Conservation (phyloP, 1,284 basidiomycete genomes). For the Wallemia ichthyophaga region DNA sequence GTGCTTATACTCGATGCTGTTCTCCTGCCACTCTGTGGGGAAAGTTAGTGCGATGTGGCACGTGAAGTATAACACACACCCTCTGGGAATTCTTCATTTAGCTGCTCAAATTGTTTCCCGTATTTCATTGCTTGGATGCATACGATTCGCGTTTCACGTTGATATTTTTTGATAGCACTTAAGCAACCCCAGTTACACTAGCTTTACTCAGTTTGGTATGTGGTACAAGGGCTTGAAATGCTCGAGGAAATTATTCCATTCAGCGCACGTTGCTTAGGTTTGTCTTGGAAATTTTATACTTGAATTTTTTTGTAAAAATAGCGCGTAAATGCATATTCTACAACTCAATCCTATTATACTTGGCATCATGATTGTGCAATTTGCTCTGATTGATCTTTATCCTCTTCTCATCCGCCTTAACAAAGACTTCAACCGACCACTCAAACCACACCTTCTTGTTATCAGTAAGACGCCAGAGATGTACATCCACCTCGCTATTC, state of each 20-base stretch:
- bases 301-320: too few relatives aligned
- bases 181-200: too few relatives aligned
- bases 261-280: background rate
- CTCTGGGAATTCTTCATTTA: background rate
- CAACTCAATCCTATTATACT: conserved; percentile 73
- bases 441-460: conserved; percentile 87
- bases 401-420: conserved; percentile 22
- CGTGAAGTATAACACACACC: background rate
- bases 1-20: background rate
- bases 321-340: conserved; percentile 10
- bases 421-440: conserved; percentile 79
- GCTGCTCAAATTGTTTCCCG: background rate
- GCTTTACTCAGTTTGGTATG: too few relatives aligned
- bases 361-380: conserved; percentile 63
- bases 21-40: background rate
- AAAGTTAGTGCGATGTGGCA: background rate
- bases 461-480: conserved; percentile 77
- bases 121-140: background rate
- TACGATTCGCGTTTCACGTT: too few relatives aligned
- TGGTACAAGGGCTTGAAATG: too few relatives aligned
- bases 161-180: too few relatives aligned
- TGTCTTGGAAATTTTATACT: background rate
- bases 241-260: too few relatives aligned
- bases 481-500: conserved; percentile 67
- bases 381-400: conserved; percentile 77